Evolutionary conservation across 306 rosid genomes (phyloP).

Genomic region (Castanea sativa): DNA sequence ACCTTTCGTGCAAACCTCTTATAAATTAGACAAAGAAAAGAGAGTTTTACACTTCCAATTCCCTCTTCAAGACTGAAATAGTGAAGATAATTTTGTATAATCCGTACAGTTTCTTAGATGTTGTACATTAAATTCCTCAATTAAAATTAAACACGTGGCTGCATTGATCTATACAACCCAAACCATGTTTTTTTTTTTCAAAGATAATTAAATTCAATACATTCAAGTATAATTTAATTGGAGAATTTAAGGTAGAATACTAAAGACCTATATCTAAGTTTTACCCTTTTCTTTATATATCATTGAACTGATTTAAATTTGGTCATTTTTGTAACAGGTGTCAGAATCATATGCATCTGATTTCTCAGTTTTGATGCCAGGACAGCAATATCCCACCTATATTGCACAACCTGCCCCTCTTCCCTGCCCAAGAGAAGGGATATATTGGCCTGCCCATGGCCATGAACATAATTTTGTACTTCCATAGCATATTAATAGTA

Average conservation of each 20-base stretch:
- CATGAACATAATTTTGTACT: slow-evolving; percentile 53
- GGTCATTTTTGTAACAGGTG: slow-evolving; percentile 40
- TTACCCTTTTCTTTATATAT: background rate
- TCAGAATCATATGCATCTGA: slow-evolving; percentile 50
- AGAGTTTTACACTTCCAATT: background rate
- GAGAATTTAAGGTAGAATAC: too few species aligned
- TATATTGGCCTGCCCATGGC: slow-evolving; percentile 76
- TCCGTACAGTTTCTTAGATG: too few species aligned
- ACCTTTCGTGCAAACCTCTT: background rate
- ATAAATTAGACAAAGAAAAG: background rate
- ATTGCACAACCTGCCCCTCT: slow-evolving; percentile 90
- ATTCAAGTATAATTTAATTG: too few species aligned
- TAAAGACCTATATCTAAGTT: too few species aligned
- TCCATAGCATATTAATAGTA: slow-evolving; percentile 31
- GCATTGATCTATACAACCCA: too few species aligned
- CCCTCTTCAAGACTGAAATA: background rate
- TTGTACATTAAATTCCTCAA: too few species aligned
- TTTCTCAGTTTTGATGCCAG: slow-evolving; percentile 89
- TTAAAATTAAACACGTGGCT: too few species aligned
- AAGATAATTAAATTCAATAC: too few species aligned
- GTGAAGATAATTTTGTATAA: background rate
- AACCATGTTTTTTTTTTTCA: too few species aligned
- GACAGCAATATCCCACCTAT: slow-evolving; percentile 76
- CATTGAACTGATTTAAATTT: background rate
- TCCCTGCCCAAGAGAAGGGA: slow-evolving; percentile 72